Evolutionary conservation across 2,329 filamentous ascomycete species (phyloP), one percentile per base, ranked within the genome.

Genomic region (Ophiostoma populinum): DNA sequence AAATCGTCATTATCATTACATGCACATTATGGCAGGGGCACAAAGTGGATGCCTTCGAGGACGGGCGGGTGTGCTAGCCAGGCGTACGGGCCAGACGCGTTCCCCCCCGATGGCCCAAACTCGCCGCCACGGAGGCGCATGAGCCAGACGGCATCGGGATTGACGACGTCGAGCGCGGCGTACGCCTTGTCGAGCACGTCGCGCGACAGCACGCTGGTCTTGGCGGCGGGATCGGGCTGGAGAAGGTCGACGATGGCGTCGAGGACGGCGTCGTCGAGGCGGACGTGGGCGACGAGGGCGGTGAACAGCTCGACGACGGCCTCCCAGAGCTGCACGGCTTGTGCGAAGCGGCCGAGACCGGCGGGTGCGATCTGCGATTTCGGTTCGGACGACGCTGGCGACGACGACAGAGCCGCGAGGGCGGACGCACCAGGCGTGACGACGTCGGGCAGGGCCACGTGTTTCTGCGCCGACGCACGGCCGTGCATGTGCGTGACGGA

Each of bases 91-190:
- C n/a, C n/a, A n/a, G n/a, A n/a, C n/a, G n/a, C n/a, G n/a, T n/a
- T 18, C n/a, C 8, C 22, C 25, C 7, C 25, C 32, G 64, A 64
- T 9, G 48, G 51, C 26, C 52, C n/a, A n/a, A 47, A 35, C 56
- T 28, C 32, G 5, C 42, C 39, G 6, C 24, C 17, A 0, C 31
- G 21, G 37, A 67, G 65, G 47, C 69, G 53, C 26, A 61, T 59
- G 43, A 87, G 54, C 82, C 82, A 92, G 4, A 90, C 75, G 2
- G 78, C 76, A 57, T 90, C 81, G 1, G 65, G 59, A 51, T 87
- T 85, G 35, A 77, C 56, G 3, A 50, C 55, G 43, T 79, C 71
- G 30, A 90, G 53, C 9, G 69, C 71, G 22, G 56, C 54, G 32
- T 61, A 64, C 9, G 76, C 63, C 32, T 67, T 58, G 2, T 47